Conservation (phyloP, 352 stramenopile species). For the Pythium inflatum region DNA sequence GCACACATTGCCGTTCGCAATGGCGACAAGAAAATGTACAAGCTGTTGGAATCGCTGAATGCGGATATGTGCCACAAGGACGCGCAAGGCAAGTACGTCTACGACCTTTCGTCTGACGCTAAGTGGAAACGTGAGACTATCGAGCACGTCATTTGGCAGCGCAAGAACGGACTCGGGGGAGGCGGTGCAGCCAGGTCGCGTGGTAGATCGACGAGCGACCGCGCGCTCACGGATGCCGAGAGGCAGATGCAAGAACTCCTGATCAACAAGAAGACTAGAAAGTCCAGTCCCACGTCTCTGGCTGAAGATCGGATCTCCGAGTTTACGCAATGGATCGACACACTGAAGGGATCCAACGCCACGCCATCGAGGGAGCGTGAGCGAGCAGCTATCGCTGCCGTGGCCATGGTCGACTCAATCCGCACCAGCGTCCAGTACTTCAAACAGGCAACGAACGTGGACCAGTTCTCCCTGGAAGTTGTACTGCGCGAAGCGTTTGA, state of each 20-base stretch:
- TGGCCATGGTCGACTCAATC: background rate
- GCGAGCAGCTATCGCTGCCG: background rate
- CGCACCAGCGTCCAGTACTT: background rate
- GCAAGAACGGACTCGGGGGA: background rate
- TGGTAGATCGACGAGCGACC: background rate
- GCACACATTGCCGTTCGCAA: background rate
- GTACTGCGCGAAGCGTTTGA: conserved; percentile 1
- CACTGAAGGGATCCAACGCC: too few relatives aligned
- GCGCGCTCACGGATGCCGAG: background rate
- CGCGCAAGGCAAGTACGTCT: conserved; percentile 6
- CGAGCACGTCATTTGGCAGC: background rate
- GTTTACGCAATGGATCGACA: background rate
- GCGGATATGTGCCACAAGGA: conserved; percentile 6
- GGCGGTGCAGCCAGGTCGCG: background rate
- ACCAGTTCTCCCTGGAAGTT: background rate
- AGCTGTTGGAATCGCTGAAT: background rate
- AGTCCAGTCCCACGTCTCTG: too few relatives aligned
- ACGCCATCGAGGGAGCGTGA: too few relatives aligned
- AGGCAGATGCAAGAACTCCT: background rate
- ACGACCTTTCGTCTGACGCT: background rate
- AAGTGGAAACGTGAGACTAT: background rate
- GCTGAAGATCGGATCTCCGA: background rate
- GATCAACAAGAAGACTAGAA: background rate
- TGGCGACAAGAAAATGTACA: background rate
- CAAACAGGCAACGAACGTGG: background rate